Base-by-base conservation (phyloP, 768 basidiomycete species). In the Leucocoprinus birnbaumii region DNA sequence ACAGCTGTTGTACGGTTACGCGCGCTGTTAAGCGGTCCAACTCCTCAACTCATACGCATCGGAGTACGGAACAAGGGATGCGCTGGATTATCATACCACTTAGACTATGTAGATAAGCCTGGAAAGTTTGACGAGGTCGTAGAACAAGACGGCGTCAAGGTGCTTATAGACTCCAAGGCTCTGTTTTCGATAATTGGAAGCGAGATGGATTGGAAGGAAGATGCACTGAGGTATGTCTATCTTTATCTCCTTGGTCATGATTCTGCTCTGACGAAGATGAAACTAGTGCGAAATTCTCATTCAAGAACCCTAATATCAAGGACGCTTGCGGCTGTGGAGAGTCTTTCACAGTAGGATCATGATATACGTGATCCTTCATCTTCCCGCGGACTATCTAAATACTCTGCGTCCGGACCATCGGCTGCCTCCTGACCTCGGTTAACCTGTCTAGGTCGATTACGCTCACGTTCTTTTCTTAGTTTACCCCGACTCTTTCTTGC, bases 121-220 rank as follows among this genome's bases (percentile, higher is more conserved):
- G 91, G 82, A 3, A 89, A 86, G 69, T 98, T 98, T 63, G 97
- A 99, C 73, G 97, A 98, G 66, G 82, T 98, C 16, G 94, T 98
- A 19, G 86, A 93, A 68, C 97, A 98, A 72, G 94, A 98, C 60
- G 96, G 90, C 1, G 92, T 97, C 22, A 82, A 78, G 60, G 96
- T 99, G 43, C 75, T 98, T 58, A 94, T 98, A 67, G 97, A 99
- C 74, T 89, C 87, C 66, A 98, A 95, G 70, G 97, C 97, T 22
- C 72, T 99, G 59, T 98, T 99, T 68, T 94, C 91, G 56, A 97
- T 99, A 62, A 97, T 99, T 58, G 97, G 97, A 48, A 96, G 93
- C 69, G 91, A 91, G 78, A 99, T 99, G 97, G 94, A 96, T 66
- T 99, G 97, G 97, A 80, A 85, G 57, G 97, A 98, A 73, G 94